phyloP scores from a whole-genome alignment of 805 yeast species.

The Yarrowia osloensis region DNA sequence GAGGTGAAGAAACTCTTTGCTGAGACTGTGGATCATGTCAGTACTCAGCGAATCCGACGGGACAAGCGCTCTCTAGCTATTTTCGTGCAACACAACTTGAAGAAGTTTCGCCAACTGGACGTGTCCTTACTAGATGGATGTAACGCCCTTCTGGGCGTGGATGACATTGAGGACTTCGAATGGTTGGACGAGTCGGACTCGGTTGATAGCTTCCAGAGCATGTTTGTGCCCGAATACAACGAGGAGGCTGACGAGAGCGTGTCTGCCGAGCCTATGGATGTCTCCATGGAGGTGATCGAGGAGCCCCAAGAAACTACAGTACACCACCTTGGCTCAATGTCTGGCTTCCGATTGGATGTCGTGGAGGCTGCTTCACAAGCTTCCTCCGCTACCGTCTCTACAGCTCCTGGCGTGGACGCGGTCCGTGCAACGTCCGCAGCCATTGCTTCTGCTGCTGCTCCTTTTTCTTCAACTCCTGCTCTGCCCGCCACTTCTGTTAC shows the following conservation, averaged over 20 bases:
- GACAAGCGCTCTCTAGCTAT: not conserved
- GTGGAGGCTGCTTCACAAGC: not conserved
- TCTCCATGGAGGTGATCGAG: not conserved
- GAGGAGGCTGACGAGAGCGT: not conserved
- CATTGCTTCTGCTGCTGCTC: not conserved
- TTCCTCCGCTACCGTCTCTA: not conserved
- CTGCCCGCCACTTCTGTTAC: not conserved
- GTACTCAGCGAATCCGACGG: not conserved
- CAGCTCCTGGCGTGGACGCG: not conserved
- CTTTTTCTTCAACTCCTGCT: not conserved
- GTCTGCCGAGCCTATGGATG: not conserved
- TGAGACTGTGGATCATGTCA: not conserved
- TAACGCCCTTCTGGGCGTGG: constrained; percentile 8
- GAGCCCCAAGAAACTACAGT: not conserved
- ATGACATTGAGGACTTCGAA: constrained; percentile 16
- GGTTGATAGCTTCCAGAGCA: constrained; percentile 3
- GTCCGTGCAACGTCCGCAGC: not conserved
- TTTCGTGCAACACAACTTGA: constrained; percentile 17
- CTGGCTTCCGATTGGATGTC: not conserved
- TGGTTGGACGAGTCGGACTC: constrained; percentile 21
- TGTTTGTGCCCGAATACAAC: not conserved
- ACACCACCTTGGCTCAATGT: not conserved
- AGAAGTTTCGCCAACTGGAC: constrained; percentile 9
- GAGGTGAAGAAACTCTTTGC: not conserved
- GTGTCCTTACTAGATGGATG: constrained; percentile 10